A percentile compares a stretch with the other conserved stretches of the same genome.
These are phyloP conservation scores for Pseudogymnoascus verrucosus DNA, from an alignment of 2,329 filamentous ascomycete species.

Conservation along the genomic window DNA sequence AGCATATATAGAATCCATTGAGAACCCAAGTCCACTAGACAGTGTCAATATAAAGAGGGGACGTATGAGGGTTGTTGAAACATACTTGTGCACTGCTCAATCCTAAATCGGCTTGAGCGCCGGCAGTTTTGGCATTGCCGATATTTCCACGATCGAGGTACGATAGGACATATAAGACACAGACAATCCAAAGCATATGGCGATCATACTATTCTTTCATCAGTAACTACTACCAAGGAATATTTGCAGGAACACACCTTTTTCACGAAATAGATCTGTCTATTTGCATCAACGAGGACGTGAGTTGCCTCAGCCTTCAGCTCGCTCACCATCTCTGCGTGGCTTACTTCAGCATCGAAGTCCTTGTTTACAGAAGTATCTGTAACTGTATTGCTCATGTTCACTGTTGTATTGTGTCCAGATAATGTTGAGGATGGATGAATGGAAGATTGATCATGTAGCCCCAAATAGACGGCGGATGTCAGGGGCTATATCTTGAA, in stretches of 20 bases:
- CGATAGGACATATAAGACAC: not conserved
- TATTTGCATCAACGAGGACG: not conserved
- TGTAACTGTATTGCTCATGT: not conserved
- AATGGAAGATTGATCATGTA: not conserved
- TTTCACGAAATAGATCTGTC: not conserved
- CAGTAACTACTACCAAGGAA: not conserved
- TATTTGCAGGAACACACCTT: not conserved
- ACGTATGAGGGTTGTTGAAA: not conserved
- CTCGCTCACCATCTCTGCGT: not conserved
- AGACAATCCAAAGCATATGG: not conserved
- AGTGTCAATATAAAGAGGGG: not conserved
- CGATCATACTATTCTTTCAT: not conserved
- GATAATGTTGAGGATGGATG: not conserved
- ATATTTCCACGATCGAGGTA: slow-evolving; percentile 18
- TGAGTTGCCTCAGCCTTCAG: not conserved
- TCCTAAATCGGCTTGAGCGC: slow-evolving; percentile 9
- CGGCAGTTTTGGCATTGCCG: slow-evolving; percentile 19
- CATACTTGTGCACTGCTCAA: not conserved
- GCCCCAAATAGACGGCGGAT: not conserved
- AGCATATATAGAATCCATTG: slow-evolving; percentile 16
- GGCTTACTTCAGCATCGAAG: not conserved
- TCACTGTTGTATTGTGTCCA: not conserved
- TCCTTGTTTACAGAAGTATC: not conserved
- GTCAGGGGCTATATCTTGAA: not conserved
- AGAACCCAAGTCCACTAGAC: slow-evolving; percentile 13